Percentiles rank a stretch among this genome's conserved stretches.
Conservation (phyloP, 257 asterid species). For the Jasminum sambac region DNA sequence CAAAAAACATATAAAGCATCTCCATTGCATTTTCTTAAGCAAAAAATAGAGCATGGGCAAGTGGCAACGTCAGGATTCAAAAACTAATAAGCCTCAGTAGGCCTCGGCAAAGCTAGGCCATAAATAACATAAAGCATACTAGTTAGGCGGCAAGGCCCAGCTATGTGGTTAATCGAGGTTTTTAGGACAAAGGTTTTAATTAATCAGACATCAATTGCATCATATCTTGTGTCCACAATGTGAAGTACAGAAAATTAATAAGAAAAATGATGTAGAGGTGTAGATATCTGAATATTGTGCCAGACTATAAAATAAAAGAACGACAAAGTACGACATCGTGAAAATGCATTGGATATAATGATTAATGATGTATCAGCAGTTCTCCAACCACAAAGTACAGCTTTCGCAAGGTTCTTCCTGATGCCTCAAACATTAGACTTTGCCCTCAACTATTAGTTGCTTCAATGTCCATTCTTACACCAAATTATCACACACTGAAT, state of each 20-base stretch:
- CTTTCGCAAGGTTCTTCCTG: not conserved
- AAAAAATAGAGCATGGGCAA: too few relatives aligned
- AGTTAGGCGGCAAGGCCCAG: too few relatives aligned
- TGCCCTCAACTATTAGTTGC: conserved; percentile 4
- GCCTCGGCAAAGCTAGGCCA: too few relatives aligned
- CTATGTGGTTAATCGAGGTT: too few relatives aligned
- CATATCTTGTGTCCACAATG: not conserved
- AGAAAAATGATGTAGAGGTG: not conserved
- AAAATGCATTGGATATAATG: conserved; percentile 2
- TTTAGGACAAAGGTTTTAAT: too few relatives aligned
- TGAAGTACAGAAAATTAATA: not conserved
- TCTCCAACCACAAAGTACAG: not conserved
- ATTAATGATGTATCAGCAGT: conserved; percentile 3
- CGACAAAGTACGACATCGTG: conserved; percentile 3
- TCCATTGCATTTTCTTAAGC: not conserved
- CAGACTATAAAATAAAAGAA: not conserved
- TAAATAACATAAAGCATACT: too few relatives aligned
- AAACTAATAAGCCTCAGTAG: too few relatives aligned
- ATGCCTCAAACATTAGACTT: not conserved
- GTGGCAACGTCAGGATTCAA: too few relatives aligned
- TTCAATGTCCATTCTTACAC: not conserved
- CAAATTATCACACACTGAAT: not conserved
- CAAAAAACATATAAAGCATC: not conserved
- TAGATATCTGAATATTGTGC: conserved; percentile 14
- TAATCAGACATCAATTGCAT: not conserved